Base-by-base conservation (phyloP, 2,329 filamentous ascomycete genomes). In the Metarhizium robertsii region DNA sequence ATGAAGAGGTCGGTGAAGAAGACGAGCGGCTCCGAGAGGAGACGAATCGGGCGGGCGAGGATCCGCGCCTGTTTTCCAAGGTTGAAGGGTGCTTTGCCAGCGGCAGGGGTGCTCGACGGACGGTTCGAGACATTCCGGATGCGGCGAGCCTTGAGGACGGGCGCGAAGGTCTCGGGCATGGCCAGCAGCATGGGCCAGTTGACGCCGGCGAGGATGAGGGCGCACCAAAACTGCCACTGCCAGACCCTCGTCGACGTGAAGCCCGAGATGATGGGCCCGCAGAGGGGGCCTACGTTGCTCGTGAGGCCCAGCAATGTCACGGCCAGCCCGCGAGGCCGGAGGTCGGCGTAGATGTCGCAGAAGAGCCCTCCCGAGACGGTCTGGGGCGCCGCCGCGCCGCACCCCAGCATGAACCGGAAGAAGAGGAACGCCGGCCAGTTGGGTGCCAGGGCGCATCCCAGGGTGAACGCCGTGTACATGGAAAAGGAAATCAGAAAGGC, bases 11-110 rank as follows among this genome's bases (percentile, higher is more conserved):
- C 83, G 2, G 73, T 78, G 59, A 77, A 82, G 3, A 80, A 66
- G 0, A 84, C 79, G 42, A 84, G 76, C 8, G 79, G 77, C 60
- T 85, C 81, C 52, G 75, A 76, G 25, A 73, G 53, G 16, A 75
- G 64, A 18, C 62, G 36, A 3, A 58, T 30, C 7, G 57, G 57
- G 2, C 57, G 54, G 8, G 48, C 36, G 7, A 58, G 57, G 16
- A 47, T 20, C 18, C n/a, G 13, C 4, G 34, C 34, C 7, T 18
- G 14, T 10, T 16, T 36, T n/a, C 32, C 14, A 16, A 43, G 6
- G 18, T 30, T 30, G 50, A 11, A 30, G 4, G 20, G 18, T 16
- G 45, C 14, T 7, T 18, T 48, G 10, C 7, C 25, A 30, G 13
- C 45, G 45, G 14, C 45, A 13, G 45, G 45, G 11, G 20, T 30